Base-by-base conservation (phyloP, 768 basidiomycete species). In the Melanogaster broomeanus region DNA sequence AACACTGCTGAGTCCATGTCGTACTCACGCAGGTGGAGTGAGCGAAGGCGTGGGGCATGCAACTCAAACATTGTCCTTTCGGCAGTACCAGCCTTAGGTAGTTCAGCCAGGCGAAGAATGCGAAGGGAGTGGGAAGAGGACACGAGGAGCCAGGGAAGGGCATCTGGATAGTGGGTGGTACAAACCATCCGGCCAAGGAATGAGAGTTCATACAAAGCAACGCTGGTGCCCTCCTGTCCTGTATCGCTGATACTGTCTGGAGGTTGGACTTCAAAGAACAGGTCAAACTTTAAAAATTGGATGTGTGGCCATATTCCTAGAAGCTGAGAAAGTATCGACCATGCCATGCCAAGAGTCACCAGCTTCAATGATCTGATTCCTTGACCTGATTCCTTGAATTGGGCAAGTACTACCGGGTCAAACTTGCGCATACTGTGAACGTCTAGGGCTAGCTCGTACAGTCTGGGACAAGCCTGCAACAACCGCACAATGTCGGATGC, bases 241-340 rank as follows among this genome's bases (percentile, higher is more conserved):
- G 13, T 10, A 0, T n/a, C 16, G 16, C 33, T 15, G 10, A 12
- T 42, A 12, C 22, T 8, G 35, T 39, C 51, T 12, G 30, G 28
- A 3, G 74, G 74, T 13, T 61, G 59, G 1, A 68, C 69, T 15
- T 60, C 70, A 35, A 76, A 64, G 49, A 76, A 75, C 6, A 65
- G 57, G 6, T 69, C 73, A 21, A 78, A 44, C 34, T 66, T 67
- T 48, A 79, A 66, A 57, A 73, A 75, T 19, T 57, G 63, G 48
- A 78, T 53, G 18, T 53, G 60, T 0, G 72, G 70, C 64, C 75
- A 74, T 34, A 75, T 63, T 0, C 54, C 57, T 18, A 79, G 60
- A 0, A 79, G 61, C 44, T 78, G 71, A 45, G 74, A 79, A 6
- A 77, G 54, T 19, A 77, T 61, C 15, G 75, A 74, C 6, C 77